Evolutionary conservation across 352 stramenopile genomes (phyloP).

Genomic region (Globisporangium uncinulatum): DNA sequence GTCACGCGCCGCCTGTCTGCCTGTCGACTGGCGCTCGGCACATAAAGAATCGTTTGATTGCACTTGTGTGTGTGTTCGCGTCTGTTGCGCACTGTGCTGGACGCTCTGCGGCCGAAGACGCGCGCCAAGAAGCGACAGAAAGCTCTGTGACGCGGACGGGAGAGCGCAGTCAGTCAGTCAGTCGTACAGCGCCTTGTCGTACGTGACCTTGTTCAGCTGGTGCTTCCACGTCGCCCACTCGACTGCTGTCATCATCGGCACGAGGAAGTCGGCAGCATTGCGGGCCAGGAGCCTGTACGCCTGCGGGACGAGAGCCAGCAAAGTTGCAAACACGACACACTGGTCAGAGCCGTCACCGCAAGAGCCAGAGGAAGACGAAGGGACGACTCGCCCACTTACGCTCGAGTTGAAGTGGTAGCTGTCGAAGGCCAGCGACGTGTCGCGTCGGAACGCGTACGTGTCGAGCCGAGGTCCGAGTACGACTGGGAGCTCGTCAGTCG

Average conservation of each 20-base stretch:
- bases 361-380: not conserved
- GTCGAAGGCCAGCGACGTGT: constrained; percentile 56
- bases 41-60: constrained; percentile 15
- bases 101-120: not conserved
- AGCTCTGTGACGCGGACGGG: not conserved
- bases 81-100: constrained; percentile 1
- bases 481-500: constrained; percentile 52
- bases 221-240: constrained; percentile 86
- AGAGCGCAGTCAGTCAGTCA: constrained; percentile 14
- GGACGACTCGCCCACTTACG: constrained; percentile 22
- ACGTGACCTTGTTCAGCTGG: constrained; percentile 60
- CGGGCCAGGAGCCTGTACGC: constrained; percentile 72
- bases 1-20: not conserved
- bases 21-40: not conserved
- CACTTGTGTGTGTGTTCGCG: constrained; percentile 9
- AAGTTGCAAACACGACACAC: not conserved
- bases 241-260: constrained; percentile 76
- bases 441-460: constrained; percentile 60
- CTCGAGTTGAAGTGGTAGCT: constrained; percentile 80
- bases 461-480: constrained; percentile 73
- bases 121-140: not conserved
- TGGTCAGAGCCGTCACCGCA: not conserved
- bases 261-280: constrained; percentile 69
- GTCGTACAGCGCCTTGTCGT: constrained; percentile 78
- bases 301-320: constrained; percentile 23